Percentiles rank a stretch among this genome's conserved stretches.
Evolutionary conservation across 1,284 basidiomycete genomes (phyloP).

Genomic region (Puccinia novopanici): DNA sequence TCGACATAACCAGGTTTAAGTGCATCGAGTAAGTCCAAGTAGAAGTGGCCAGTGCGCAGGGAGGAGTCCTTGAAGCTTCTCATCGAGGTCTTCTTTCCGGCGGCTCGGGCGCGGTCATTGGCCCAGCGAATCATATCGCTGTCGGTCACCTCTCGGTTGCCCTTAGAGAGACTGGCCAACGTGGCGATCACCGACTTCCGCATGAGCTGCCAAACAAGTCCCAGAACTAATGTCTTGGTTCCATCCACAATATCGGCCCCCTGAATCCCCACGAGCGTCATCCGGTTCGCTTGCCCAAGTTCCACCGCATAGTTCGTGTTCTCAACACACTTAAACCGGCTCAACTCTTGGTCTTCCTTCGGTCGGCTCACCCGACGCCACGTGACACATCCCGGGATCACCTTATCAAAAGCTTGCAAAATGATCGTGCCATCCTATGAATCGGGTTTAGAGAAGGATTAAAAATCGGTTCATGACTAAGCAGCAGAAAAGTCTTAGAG

Average conservation of each 20-base stretch:
- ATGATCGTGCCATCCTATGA: constrained; percentile 57
- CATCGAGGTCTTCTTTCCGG: constrained; percentile 69
- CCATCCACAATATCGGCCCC: constrained; percentile 60
- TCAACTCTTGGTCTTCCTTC: constrained; percentile 58
- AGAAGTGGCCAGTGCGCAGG: constrained; percentile 87
- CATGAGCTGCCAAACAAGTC: constrained; percentile 60
- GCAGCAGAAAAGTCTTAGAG: not conserved
- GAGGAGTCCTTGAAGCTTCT: constrained; percentile 91
- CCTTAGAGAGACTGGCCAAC: constrained; percentile 73
- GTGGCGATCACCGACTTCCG: constrained; percentile 86
- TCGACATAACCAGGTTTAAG: constrained; percentile 94
- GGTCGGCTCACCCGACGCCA: constrained; percentile 58
- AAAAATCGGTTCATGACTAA: not conserved
- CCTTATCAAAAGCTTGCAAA: constrained; percentile 59
- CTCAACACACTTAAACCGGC: constrained; percentile 59
- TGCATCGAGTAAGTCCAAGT: constrained; percentile 87
- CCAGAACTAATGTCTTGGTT: constrained; percentile 58
- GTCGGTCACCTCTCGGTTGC: constrained; percentile 79
- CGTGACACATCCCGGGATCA: constrained; percentile 57
- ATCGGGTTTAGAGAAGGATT: not conserved
- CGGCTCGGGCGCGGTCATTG: constrained; percentile 80
- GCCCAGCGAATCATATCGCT: constrained; percentile 95
- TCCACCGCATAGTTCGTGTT: constrained; percentile 60
- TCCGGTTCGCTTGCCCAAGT: constrained; percentile 58
- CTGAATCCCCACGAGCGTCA: constrained; percentile 60